These are phyloP conservation scores for Ascochyta clinopodiicola DNA, from an alignment of 2,329 filamentous ascomycete genomes.

Conservation along the genomic window DNA sequence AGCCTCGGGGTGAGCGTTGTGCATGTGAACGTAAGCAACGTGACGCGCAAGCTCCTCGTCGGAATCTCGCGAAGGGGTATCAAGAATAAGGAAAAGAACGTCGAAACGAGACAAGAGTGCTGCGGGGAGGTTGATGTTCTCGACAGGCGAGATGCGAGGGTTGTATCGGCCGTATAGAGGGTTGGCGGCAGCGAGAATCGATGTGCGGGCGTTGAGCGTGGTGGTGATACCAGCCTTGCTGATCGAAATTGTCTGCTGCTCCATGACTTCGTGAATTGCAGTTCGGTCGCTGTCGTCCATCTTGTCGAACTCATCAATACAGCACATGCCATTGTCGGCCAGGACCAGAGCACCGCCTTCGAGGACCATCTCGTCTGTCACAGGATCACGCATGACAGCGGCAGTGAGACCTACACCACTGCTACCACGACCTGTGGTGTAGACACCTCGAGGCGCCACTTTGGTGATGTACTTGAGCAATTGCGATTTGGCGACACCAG, in stretches of 20 bases:
- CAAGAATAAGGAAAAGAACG: slow-evolving; percentile 93
- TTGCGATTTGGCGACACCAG: slow-evolving; percentile 99
- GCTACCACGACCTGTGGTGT: slow-evolving; percentile 81
- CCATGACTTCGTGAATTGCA: slow-evolving; percentile 87
- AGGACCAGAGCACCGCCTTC: slow-evolving; percentile 81
- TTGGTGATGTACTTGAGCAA: slow-evolving; percentile 98
- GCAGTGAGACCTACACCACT: slow-evolving; percentile 83
- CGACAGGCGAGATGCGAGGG: slow-evolving; percentile 92
- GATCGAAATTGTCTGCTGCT: slow-evolving; percentile 85
- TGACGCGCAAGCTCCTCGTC: slow-evolving; percentile 95
- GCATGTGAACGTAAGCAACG: slow-evolving; percentile 96
- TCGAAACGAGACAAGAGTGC: slow-evolving; percentile 97
- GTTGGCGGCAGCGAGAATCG: slow-evolving; percentile 94
- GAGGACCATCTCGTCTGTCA: slow-evolving; percentile 84
- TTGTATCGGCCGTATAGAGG: slow-evolving; percentile 98
- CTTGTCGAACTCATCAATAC: slow-evolving; percentile 88
- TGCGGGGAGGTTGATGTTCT: slow-evolving; percentile 99
- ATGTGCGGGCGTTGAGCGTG: slow-evolving; percentile 93
- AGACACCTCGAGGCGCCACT: slow-evolving; percentile 90
- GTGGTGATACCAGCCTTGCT: slow-evolving; percentile 95
- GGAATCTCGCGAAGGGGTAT: slow-evolving; percentile 86
- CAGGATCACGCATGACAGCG: slow-evolving; percentile 82
- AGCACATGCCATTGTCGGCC: slow-evolving; percentile 84
- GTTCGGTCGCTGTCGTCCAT: slow-evolving; percentile 86
- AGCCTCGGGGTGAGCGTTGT: slow-evolving; percentile 84